Evolutionary conservation across 2,329 filamentous ascomycete species (phyloP).

Genomic region (Diaporthe humulicola): DNA sequence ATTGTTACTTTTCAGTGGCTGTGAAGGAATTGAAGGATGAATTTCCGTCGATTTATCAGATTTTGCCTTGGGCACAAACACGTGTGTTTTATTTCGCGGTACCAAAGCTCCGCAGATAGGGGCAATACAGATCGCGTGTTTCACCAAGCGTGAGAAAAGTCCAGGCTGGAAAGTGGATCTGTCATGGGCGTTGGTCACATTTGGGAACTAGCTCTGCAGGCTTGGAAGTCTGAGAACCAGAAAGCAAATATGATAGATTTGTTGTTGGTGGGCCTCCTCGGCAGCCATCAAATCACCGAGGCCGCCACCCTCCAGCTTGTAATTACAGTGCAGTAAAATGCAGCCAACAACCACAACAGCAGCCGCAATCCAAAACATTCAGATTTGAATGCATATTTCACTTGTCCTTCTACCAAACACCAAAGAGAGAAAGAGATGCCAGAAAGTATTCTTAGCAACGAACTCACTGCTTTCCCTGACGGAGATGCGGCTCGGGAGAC

Average conservation of each 20-base stretch:
- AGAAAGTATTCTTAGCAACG: constrained; percentile 7
- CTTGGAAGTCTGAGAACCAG: constrained; percentile 6
- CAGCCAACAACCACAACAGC: background rate
- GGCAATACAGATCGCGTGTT: background rate
- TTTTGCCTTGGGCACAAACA: background rate
- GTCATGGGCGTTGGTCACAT: background rate
- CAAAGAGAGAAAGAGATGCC: background rate
- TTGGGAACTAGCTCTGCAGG: background rate
- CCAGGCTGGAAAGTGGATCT: background rate
- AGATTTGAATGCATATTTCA: background rate
- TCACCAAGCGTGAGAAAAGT: background rate
- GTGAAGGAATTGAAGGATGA: background rate
- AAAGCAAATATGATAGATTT: constrained; percentile 17
- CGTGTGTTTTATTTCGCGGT: background rate
- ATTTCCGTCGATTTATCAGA: background rate
- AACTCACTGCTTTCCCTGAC: background rate
- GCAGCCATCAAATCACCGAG: background rate
- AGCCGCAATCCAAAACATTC: too few relatives aligned
- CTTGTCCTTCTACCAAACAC: background rate
- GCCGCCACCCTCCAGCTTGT: background rate
- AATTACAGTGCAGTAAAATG: background rate
- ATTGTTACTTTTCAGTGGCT: too few relatives aligned
- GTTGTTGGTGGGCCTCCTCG: constrained; percentile 9
- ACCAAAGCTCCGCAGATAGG: background rate
- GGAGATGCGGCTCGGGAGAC: background rate